Conservation (phyloP, 2,329 filamentous ascomycete genomes). For the Coniochaeta hoffmannii region DNA sequence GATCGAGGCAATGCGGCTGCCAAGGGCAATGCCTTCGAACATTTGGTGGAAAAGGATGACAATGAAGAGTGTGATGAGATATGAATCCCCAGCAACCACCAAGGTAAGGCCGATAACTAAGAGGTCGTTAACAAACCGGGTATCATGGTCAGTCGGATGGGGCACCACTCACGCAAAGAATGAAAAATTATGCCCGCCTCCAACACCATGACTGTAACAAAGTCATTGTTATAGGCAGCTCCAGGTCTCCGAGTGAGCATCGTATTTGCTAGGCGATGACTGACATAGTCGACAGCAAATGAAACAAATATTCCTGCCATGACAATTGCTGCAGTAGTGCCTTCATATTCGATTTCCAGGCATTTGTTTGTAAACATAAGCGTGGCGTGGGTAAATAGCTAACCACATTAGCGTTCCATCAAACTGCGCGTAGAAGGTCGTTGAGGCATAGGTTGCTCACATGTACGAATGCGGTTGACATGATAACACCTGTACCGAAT, state of each 20-base stretch:
- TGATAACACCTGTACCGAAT: slow-evolving; percentile 66
- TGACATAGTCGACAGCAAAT: slow-evolving; percentile 63
- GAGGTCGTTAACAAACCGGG: background rate
- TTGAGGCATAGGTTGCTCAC: slow-evolving; percentile 30
- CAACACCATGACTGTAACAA: slow-evolving; percentile 59
- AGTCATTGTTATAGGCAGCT: slow-evolving; percentile 19
- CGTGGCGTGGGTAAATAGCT: slow-evolving; percentile 66
- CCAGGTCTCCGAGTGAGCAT: background rate
- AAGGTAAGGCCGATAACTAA: slow-evolving; percentile 56
- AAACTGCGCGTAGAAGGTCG: background rate
- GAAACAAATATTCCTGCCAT: slow-evolving; percentile 70
- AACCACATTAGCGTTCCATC: background rate
- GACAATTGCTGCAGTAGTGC: slow-evolving; percentile 60
- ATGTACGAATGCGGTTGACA: slow-evolving; percentile 64
- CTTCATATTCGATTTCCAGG: slow-evolving; percentile 59
- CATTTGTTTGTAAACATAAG: slow-evolving; percentile 69
- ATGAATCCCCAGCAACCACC: slow-evolving; percentile 46
- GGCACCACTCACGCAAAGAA: slow-evolving; percentile 49
- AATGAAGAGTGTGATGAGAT: slow-evolving; percentile 45
- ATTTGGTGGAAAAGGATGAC: slow-evolving; percentile 72
- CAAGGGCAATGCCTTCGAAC: slow-evolving; percentile 68
- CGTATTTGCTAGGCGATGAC: slow-evolving; percentile 36
- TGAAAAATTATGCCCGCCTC: slow-evolving; percentile 72
- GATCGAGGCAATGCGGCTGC: slow-evolving; percentile 57
- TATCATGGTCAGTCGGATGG: background rate